Evolutionary conservation across 805 yeast species (phyloP), one percentile per base, ranked within the genome.

Genomic region (Schizosaccharomyces lindneri): DNA sequence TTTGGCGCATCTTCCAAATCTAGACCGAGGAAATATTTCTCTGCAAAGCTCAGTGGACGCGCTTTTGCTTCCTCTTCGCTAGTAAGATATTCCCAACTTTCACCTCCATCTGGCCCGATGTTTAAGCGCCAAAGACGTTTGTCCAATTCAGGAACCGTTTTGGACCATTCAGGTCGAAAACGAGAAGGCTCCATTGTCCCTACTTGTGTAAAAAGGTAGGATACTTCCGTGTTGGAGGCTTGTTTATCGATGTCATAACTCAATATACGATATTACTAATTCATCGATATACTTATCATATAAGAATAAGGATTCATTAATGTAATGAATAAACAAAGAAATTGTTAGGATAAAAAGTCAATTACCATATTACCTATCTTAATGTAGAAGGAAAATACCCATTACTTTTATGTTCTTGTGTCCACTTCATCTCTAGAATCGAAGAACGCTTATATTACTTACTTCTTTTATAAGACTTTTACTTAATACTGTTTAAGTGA

Each of bases 1-100:
- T 66, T 66, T 0, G 78, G 75, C 0, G 73, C 70, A 1, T 72
- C 69, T 65, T 75, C 68, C 5, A 65, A 60, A 7, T 73, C 74
- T 3, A 73, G 65, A 51, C 76, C 73, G 46, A 83, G 68, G 4
- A 80, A 71, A 71, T 84, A 81, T 67, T 83, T 78, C 5, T 79
- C 83, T 64, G 73, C 77, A 3, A 74, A 70, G 1, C 82, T 70
- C 67, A 83, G 90, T 0, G 67, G 67, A 9, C 65, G 43, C 36
- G 59, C 17, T 7, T 36, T 59, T 19, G 79, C 77, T 55, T 75
- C 79, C 0, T 68, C 64, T 3, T 64, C 62, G 21, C 4, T 46
- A 0, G 71, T 64, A 24, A 78, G 76, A 27, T 75, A 90, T 36
- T 79, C 82, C 98, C 98, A 90, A 55, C 78, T 76, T 67, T 86